These are phyloP conservation scores for Phlebopus sp. DNA, from an alignment of 1,284 basidiomycete genomes.

Conservation along the genomic window DNA sequence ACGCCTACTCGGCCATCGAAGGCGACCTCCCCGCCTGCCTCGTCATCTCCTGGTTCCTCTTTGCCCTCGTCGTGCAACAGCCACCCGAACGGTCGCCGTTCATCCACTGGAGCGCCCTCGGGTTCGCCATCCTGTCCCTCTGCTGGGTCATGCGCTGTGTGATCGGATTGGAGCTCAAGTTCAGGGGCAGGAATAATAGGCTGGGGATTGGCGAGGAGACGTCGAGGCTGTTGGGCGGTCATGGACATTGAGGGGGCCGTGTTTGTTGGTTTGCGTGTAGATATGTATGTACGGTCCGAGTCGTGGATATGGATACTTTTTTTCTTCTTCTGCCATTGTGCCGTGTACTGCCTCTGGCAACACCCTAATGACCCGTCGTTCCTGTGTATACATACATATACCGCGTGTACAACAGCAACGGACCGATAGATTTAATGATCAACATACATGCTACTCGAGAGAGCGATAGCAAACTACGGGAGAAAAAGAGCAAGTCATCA, in stretches of 20 bases:
- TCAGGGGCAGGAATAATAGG: conserved; percentile 33
- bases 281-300: neutral
- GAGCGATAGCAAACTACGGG: conserved; percentile 5
- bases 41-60: conserved; percentile 82
- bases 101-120: conserved; percentile 86
- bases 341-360: neutral
- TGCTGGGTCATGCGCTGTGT: conserved; percentile 82
- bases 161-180: conserved; percentile 45
- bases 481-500: conserved; percentile 8
- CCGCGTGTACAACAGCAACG: conserved; percentile 14
- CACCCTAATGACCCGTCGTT: conserved; percentile 16
- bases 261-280: neutral
- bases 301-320: conserved; percentile 3
- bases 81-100: conserved; percentile 51
- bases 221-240: conserved; percentile 30
- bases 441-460: conserved; percentile 9
- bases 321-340: neutral
- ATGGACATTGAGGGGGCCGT: neutral
- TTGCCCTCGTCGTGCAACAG: conserved; percentile 81
- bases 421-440: conserved; percentile 11
- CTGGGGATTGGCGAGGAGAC: conserved; percentile 33
- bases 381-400: neutral
- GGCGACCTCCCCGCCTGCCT: conserved; percentile 90
- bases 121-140: conserved; percentile 82
- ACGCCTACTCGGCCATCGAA: conserved; percentile 85